Conservation (phyloP, 2,329 filamentous ascomycete genomes). For the Talaromyces pinophilus region DNA sequence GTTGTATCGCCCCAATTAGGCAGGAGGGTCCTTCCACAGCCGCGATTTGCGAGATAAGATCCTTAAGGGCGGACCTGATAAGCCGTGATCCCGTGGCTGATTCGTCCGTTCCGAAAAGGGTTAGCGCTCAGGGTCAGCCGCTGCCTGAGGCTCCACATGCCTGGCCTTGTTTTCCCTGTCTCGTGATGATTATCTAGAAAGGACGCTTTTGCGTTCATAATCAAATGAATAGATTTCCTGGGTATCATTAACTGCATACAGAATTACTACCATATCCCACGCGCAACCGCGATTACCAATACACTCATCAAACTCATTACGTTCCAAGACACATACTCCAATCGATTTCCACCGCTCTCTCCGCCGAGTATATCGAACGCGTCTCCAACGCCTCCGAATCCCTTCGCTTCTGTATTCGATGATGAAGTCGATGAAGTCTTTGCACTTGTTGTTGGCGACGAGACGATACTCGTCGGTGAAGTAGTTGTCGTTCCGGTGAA, state of each 20-base stretch:
- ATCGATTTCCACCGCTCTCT: conserved; percentile 8
- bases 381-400: conserved; percentile 23
- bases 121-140: not conserved
- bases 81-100: not conserved
- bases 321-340: not conserved
- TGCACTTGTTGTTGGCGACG: not conserved
- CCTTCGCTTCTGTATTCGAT: conserved; percentile 16
- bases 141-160: not conserved
- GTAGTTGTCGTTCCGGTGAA: not conserved
- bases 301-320: conserved; percentile 2
- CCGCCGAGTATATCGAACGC: conserved; percentile 24
- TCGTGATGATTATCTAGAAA: not conserved
- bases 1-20: conserved; percentile 4
- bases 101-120: not conserved
- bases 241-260: conserved; percentile 12
- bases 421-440: not conserved
- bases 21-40: conserved; percentile 7
- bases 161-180: not conserved
- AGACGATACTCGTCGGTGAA: not conserved
- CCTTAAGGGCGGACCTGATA: not conserved
- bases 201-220: not conserved
- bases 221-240: not conserved
- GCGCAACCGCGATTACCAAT: not conserved
- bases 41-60: conserved; percentile 9
- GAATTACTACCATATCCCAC: not conserved